Base-by-base conservation (phyloP, 2,329 filamentous ascomycete genomes). In the Herpotrichia juniperi region DNA sequence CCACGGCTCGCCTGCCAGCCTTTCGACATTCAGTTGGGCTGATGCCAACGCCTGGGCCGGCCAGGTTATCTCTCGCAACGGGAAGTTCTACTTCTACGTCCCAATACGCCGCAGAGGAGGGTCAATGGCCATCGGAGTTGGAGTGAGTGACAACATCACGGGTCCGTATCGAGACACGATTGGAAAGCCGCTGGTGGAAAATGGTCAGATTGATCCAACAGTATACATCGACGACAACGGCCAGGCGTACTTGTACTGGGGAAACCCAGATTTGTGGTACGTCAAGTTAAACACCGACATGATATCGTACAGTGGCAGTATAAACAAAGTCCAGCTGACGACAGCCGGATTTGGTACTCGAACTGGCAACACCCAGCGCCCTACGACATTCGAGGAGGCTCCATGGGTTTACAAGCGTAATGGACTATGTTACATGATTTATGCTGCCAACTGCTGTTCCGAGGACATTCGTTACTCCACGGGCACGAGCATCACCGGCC, bases 401-500 rank as follows among this genome's bases (percentile, higher is more conserved):
- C 57, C 57, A 17, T 59, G 57, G 57, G 30, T 59, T 14, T 59
- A 59, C 37, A 59, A 59, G 45, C 49, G 57, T 11, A 48, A 48
- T 17, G 46, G 26, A 14, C 47, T 58, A 2, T 60, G 51, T 35
- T 60, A 60, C 48, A 31, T 60, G 42, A 25, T 60, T n/a, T 60
- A 58, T 19, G 57, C 57, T 6, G 57, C 55, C 12, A 56, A 60
- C 45, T 58, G 57, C 48, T 60, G 53, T 43, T 56, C 53, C 19
- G 55, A 61, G 34, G 55, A 61, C 32, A 58, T 61, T n/a, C 50
- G 55, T 22, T 61, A 58, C 48, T 54, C 55, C 17, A 61, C 58
- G 12, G 53, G 55, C 16, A 46, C 58, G 14, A 56, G 55, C 19
- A 49, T 48, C 12, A 61, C 58, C 11, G 55, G 57, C 10, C 55